Base-by-base conservation (phyloP, 129 eudicot species). In the Flaveria brownii region DNA sequence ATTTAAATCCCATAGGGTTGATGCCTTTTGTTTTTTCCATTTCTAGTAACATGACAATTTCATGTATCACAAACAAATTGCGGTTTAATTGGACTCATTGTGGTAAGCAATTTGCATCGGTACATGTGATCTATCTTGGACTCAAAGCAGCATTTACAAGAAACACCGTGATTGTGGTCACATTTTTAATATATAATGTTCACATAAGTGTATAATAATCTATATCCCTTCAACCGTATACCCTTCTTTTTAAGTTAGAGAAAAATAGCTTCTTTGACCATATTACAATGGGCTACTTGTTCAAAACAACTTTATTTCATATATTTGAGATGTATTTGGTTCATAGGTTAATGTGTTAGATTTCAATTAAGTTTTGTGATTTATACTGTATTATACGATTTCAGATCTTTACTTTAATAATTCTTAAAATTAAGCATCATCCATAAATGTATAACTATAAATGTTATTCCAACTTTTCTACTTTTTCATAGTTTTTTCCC, bases 111-210 rank as follows among this genome's bases (percentile, higher is more conserved):
- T 15, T 60, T 25, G 66, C 66, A 60, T 60, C 25, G n/a, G n/a
- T n/a, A 17, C 61, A 41, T 18, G 71, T 67, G 71, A 67, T 41
- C 12, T 22, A 39, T 67, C 28, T 17, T 41, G 71, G 23, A 42
- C 71, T 25, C 66, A 4, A 60, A 60, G 66, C 25, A 60, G 64
- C 28, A 20, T 57, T 57, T 28, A 18, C 15, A 57, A 57, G 33
- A 36, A 60, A 25, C 66, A 36, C n/a, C 18, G 12, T 42, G 49
- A 67, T 67, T n/a, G 30, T 41, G 71, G 26, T 67, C 52, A 65
- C 71, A 65, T 36, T 65, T 65, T 65, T 2, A 65, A 65, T 10
- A 36, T 65, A 36, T 57, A 57, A 8, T 20, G 20, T 56, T 56
- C 28, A 56, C 63, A 20, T 18, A 17, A 54, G 12, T 18, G n/a